Conservation (phyloP, 2,329 filamentous ascomycete genomes). For the Zelopaecilomyces penicillatus region DNA sequence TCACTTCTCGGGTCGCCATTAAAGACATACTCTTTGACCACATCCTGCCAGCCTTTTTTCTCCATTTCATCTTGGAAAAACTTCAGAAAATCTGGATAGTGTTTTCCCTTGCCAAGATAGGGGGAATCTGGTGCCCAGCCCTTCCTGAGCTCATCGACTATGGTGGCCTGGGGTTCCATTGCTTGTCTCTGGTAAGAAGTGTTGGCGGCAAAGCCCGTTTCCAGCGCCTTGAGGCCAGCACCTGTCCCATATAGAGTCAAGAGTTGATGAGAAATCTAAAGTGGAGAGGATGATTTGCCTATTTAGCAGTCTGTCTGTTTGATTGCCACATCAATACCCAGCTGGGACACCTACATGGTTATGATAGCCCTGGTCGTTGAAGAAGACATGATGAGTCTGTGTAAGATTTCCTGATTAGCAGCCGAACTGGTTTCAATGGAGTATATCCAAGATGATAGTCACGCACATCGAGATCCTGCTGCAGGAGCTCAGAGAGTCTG, state of each 20-base stretch:
- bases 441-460: neutral
- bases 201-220: conserved; percentile 58
- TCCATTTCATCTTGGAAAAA: conserved; percentile 73
- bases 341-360: conserved; percentile 53
- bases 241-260: conserved; percentile 70
- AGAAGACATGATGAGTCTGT: conserved; percentile 64
- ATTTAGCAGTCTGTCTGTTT: neutral
- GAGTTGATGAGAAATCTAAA: conserved; percentile 61
- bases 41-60: conserved; percentile 47
- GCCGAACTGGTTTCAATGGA: neutral
- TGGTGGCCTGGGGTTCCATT: conserved; percentile 35
- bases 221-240: conserved; percentile 51
- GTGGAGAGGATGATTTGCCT: too few species aligned
- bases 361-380: conserved; percentile 67
- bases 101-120: conserved; percentile 52
- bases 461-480: conserved; percentile 58
- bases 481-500: conserved; percentile 59
- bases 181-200: conserved; percentile 55
- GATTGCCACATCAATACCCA: too few species aligned
- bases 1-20: conserved; percentile 55
- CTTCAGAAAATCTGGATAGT: conserved; percentile 65
- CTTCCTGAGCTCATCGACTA: conserved; percentile 45
- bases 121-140: conserved; percentile 46
- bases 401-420: neutral
- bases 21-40: conserved; percentile 62